Evolutionary conservation across 2,329 filamentous ascomycete genomes (phyloP).

Genomic region (Fonsecaea monophora): DNA sequence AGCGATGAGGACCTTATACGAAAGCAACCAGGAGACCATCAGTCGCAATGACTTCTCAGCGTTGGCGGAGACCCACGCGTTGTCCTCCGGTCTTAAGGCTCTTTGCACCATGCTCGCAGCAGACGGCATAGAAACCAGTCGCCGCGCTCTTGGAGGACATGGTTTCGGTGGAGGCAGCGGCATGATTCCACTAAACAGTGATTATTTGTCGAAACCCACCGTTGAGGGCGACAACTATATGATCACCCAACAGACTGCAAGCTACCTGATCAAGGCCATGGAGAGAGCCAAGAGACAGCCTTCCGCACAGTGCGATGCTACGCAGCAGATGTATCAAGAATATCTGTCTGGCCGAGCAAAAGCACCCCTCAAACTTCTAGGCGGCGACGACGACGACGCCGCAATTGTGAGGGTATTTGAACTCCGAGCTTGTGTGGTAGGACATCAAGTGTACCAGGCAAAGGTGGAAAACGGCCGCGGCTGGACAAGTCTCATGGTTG

Average conservation of each 20-base stretch:
- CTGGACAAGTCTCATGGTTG: not conserved
- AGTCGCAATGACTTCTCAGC: constrained; percentile 53
- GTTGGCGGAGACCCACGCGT: constrained; percentile 75
- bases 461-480: not conserved
- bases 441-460: not conserved
- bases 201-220: constrained; percentile 73
- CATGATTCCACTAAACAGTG: constrained; percentile 68
- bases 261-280: constrained; percentile 72
- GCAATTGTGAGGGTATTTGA: not conserved
- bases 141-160: constrained; percentile 73
- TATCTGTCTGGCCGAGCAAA: constrained; percentile 32
- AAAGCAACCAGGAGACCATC: constrained; percentile 51
- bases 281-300: constrained; percentile 41
- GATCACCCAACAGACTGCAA: constrained; percentile 77
- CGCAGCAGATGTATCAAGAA: not conserved
- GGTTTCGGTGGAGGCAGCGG: constrained; percentile 61
- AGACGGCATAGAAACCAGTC: constrained; percentile 75
- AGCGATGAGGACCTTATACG: constrained; percentile 57
- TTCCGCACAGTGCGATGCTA: not conserved
- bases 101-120: constrained; percentile 73
- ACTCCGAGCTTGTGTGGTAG: not conserved
- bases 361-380: not conserved
- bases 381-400: not conserved
- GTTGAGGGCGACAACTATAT: constrained; percentile 84
- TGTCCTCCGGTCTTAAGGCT: constrained; percentile 76